phyloP scores from a whole-genome alignment of 2,329 filamentous ascomycete genomes.

The Fusarium gaditjirri region DNA sequence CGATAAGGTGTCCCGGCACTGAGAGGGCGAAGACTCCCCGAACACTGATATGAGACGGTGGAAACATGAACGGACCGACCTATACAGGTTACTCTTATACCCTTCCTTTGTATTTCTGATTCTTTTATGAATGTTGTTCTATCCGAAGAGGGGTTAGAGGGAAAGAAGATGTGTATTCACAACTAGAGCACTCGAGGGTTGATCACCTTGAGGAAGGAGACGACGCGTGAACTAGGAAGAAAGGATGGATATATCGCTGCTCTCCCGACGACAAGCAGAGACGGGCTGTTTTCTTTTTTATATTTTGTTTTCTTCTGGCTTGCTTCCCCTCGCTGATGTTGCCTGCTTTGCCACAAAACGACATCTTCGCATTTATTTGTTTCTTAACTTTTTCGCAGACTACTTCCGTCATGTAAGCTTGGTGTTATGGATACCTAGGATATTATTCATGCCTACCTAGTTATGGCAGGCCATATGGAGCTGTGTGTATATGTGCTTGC shows the following conservation, averaged over 20 bases:
- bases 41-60: slow-evolving; percentile 14
- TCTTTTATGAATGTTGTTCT: slow-evolving; percentile 10
- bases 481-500: slow-evolving; percentile 5
- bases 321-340: slow-evolving; percentile 2
- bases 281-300: slow-evolving; percentile 10
- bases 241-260: slow-evolving; percentile 25
- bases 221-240: neutral
- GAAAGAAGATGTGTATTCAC: slow-evolving; percentile 12
- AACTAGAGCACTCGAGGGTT: slow-evolving; percentile 26
- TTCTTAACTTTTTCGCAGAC: slow-evolving; percentile 18
- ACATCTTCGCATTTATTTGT: slow-evolving; percentile 12
- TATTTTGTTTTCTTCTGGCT: slow-evolving; percentile 5
- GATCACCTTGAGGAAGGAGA: slow-evolving; percentile 17
- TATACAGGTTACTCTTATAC: neutral
- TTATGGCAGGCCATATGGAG: slow-evolving; percentile 23
- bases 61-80: slow-evolving; percentile 17
- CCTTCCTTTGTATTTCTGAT: slow-evolving; percentile 21
- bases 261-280: slow-evolving; percentile 15
- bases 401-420: slow-evolving; percentile 42
- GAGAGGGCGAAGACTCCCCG: slow-evolving; percentile 9
- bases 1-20: slow-evolving; percentile 10
- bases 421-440: slow-evolving; percentile 52
- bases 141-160: neutral
- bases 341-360: neutral
- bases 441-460: slow-evolving; percentile 35